Evolutionary conservation across 441 rosid genomes (phyloP), one percentile per base, ranked within the genome.

Genomic region (Gossypium schwendimanii): DNA sequence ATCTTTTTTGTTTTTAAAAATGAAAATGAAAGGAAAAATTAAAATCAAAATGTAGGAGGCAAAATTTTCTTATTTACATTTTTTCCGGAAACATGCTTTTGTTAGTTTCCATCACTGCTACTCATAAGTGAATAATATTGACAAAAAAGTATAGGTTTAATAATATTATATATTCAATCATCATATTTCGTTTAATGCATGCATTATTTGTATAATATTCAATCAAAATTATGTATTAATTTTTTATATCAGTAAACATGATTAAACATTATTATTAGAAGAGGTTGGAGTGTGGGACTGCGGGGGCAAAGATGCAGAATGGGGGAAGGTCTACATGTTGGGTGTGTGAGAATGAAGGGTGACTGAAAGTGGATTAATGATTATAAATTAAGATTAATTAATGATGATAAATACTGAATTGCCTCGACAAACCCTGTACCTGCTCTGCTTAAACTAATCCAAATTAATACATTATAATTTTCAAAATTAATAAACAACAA

Each of bases 241-340:
- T 33, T 33, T 33, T 6, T 33, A 33, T 33, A 1, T 6, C 39
- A 33, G 36, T 31, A 31, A 31, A 31, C 36, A 31, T 47, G 54
- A 49, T 49, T n/a, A n/a, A 49, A 49, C 18, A 49, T 49, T n/a
- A 3, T 49, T 62, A n/a, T 33, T 33, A 33, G 39, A 33, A 33
- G 39, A 33, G 39, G 39, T 33, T 33, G 39, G 8, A 33, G 49
- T 9, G 78, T 59, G 9, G 73, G 71, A 62, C 33, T 0, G 85
- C 80, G 83, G 90, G 86, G 63, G 78, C 83, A 33, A 28, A 66
- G 50, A 33, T 33, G 39, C 8, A 33, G 39, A 33, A 6, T 33
- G 12, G 53, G 21, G 21, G 2, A 52, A 80, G 87, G 87, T 78
- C 85, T 87, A 85, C 86, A 79, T 82, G 88, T 81, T 84, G 86